Evolutionary conservation across 23 red algal species (phyloP).

Genomic region (Gracilaria caudata): DNA sequence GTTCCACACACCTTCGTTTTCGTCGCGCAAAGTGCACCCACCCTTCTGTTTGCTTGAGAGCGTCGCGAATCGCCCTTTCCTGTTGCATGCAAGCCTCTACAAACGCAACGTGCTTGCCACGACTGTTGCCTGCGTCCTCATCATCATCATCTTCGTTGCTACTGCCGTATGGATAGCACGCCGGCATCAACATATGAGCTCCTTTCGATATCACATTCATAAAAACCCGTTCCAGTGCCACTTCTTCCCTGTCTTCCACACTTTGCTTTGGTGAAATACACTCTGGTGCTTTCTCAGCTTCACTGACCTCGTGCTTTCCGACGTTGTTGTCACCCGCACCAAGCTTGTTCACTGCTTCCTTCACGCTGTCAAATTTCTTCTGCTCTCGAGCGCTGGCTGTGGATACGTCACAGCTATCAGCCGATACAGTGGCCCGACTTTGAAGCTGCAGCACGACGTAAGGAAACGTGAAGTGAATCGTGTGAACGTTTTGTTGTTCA

Average conservation of each 20-base stretch:
- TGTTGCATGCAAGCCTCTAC: neutral
- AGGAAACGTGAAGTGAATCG: neutral
- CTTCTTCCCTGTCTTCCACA: neutral
- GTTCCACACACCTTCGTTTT: neutral
- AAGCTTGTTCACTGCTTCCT: neutral
- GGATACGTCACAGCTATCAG: neutral
- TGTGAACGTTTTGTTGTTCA: neutral
- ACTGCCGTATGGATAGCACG: neutral
- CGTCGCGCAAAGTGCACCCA: slow-evolving; percentile 29
- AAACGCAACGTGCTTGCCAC: neutral
- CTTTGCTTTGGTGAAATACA: neutral
- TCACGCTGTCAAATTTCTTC: neutral
- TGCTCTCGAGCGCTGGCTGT: neutral
- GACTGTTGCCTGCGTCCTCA: neutral
- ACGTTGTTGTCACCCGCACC: neutral
- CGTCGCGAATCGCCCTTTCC: neutral
- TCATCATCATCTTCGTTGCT: neutral
- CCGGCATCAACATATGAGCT: neutral
- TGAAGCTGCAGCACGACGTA: neutral
- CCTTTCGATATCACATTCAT: neutral
- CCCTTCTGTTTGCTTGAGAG: slow-evolving; percentile 1
- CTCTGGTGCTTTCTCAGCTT: neutral
- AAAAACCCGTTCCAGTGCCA: neutral
- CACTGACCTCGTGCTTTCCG: neutral
- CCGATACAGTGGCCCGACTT: neutral